A percentile compares a stretch with the other conserved stretches of the same genome.
These are phyloP conservation scores for Phialophora macrospora DNA, from an alignment of 2,329 filamentous ascomycete genomes.

Conservation along the genomic window DNA sequence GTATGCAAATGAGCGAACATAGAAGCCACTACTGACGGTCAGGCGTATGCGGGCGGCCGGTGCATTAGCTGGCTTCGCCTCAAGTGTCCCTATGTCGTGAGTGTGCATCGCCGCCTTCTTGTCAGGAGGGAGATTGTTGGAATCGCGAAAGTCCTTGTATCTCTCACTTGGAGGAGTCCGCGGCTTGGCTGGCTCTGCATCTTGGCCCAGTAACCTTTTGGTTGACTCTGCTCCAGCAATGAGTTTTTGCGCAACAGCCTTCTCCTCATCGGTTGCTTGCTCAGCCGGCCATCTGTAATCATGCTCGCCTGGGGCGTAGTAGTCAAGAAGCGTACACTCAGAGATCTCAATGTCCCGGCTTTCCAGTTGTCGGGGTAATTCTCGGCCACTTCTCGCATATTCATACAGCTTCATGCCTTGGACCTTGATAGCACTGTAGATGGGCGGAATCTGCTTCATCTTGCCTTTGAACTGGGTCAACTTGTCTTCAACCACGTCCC, in stretches of 20 bases:
- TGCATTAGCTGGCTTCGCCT: constrained; percentile 44
- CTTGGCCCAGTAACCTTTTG: constrained; percentile 20
- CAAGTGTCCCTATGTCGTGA: constrained; percentile 34
- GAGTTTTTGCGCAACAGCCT: constrained; percentile 73
- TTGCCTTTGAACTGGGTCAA: constrained; percentile 77
- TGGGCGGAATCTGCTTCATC: constrained; percentile 85
- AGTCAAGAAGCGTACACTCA: constrained; percentile 81
- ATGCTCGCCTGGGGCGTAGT: constrained; percentile 80
- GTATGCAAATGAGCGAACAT: constrained; percentile 90
- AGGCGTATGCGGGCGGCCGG: constrained; percentile 83
- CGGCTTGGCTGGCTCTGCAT: neutral
- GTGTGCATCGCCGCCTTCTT: constrained; percentile 40
- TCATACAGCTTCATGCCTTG: constrained; percentile 95
- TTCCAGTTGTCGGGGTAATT: constrained; percentile 83
- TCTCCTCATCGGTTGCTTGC: constrained; percentile 76
- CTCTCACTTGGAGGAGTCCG: constrained; percentile 31
- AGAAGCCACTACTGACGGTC: constrained; percentile 95
- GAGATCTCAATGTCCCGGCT: constrained; percentile 77
- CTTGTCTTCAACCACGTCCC: constrained; percentile 75
- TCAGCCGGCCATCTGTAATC: constrained; percentile 77
- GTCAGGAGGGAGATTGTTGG: constrained; percentile 32
- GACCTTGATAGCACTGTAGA: constrained; percentile 92
- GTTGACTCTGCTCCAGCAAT: constrained; percentile 47
- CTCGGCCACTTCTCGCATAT: constrained; percentile 87
- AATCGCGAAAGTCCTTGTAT: constrained; percentile 15